These are phyloP conservation scores for Solanum chiquidenum DNA, from an alignment of 257 asterid genomes.

Conservation along the genomic window DNA sequence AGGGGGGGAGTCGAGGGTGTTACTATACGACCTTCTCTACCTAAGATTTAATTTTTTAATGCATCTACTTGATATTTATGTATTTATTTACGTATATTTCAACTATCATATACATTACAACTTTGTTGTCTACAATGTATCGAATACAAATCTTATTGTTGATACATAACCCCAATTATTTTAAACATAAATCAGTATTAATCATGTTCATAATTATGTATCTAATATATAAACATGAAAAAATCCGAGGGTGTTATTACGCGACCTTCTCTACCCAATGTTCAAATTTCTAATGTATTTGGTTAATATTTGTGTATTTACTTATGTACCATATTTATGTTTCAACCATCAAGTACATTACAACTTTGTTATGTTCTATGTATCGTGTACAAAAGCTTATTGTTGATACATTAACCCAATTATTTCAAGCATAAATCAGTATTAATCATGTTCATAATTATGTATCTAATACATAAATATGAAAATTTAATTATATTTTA, in stretches of 20 bases:
- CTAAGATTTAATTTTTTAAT: background rate
- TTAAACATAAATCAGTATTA: background rate
- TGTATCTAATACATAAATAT: too few relatives aligned
- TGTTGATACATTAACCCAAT: background rate
- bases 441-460: background rate
- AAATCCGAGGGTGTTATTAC: background rate
- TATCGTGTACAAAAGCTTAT: background rate
- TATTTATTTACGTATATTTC: background rate
- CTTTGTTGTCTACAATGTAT: background rate
- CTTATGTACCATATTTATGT: background rate
- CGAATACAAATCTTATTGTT: background rate
- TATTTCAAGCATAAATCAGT: background rate
- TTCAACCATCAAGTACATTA: background rate
- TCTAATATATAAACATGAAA: background rate
- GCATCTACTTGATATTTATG: background rate
- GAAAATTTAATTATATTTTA: too few relatives aligned
- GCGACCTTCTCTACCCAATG: background rate
- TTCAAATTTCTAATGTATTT: too few relatives aligned
- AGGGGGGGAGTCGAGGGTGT: background rate
- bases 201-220: background rate
- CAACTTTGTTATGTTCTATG: background rate
- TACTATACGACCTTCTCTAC: background rate
- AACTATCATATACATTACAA: background rate
- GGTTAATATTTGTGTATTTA: too few relatives aligned
- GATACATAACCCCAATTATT: background rate